Base-by-base conservation (phyloP, 2,329 filamentous ascomycete species). In the Claviceps africana region DNA sequence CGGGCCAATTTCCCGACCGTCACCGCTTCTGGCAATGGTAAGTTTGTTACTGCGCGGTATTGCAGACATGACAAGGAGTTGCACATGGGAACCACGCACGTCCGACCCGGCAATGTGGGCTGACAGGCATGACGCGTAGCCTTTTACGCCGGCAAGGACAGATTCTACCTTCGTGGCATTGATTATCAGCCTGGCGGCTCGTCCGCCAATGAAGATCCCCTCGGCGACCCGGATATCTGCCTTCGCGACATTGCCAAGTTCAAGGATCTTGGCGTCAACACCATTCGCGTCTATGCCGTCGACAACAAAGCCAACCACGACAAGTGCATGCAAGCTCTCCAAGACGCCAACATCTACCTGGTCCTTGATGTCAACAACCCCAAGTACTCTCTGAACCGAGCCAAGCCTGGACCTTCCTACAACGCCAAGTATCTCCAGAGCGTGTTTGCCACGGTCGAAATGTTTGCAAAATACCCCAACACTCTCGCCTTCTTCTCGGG, bases 311-410 rank as follows among this genome's bases (percentile, higher is more conserved):
- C 75, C 60, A 71, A 84, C 67, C 90, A 96, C 71, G 83, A 90
- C 61, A 77, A 81, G 56, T 96, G 90, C 75, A 96, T 96, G 90
- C 73, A 76, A 55, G 75, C 78, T 46, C 77, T 95, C 55, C 83
- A 81, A 50, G 85, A 86, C 62, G 89, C 88, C 56, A 87, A 87
- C 61, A 95, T 95, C 74, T 95, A 95, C 75, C 79, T 95, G 51
- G 87, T 94, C 39, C 76, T 95, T 50, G 89, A 95, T 62, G 86
- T 93, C 74, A 95, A 95, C 80, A 91, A 74, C 78, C 87, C 88
- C 59, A 76, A 81, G 58, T 95, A 95, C 76, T 93, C 88, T 1
- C 77, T 95, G 72, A 91, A 93, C 76, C 85, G 89, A 51, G 75
- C 72, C 54, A 67, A 81, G 9, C 87, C 88, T n/a, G 91, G 71